phyloP scores from a whole-genome alignment of 352 stramenopile species.

The Pythium periplocum region DNA sequence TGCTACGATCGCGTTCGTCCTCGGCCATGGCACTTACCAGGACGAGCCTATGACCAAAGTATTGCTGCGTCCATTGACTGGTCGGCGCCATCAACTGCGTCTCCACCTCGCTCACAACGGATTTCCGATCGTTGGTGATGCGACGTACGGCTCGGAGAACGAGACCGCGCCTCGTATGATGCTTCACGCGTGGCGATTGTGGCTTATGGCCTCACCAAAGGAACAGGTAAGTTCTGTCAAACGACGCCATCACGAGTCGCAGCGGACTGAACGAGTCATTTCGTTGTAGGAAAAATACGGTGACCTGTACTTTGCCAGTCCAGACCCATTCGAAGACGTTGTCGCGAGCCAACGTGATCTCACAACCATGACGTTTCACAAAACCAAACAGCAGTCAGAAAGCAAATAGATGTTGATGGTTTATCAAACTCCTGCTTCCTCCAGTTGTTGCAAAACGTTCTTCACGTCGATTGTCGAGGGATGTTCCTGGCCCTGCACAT shows the following conservation, averaged over 20 bases:
- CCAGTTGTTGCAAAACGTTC: slow-evolving; percentile 44
- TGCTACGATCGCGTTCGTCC: slow-evolving; percentile 71
- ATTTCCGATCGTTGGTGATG: slow-evolving; percentile 73
- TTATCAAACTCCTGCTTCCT: slow-evolving; percentile 34
- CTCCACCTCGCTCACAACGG: slow-evolving; percentile 72
- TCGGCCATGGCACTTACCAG: slow-evolving; percentile 51
- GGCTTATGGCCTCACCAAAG: slow-evolving; percentile 39
- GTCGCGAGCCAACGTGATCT: slow-evolving; percentile 47
- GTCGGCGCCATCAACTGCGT: slow-evolving; percentile 78
- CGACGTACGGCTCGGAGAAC: slow-evolving; percentile 59
- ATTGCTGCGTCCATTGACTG: slow-evolving; percentile 67
- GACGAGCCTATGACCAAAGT: slow-evolving; percentile 79
- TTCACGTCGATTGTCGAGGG: slow-evolving; percentile 53
- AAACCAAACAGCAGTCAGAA: background rate
- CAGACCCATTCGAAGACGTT: slow-evolving; percentile 62
- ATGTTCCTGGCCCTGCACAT: slow-evolving; percentile 38
- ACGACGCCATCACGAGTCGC: too few species aligned
- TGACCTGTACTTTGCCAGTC: slow-evolving; percentile 55
- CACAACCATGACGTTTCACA: slow-evolving; percentile 54
- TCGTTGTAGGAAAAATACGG: slow-evolving; percentile 31
- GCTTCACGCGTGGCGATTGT: slow-evolving; percentile 79
- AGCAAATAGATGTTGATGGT: background rate
- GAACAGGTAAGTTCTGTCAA: slow-evolving; percentile 12
- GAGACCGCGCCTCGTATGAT: slow-evolving; percentile 78
- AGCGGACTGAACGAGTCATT: too few species aligned